Conservation (phyloP, 1,139 yeast species). For the Eremothecium gossypii region DNA sequence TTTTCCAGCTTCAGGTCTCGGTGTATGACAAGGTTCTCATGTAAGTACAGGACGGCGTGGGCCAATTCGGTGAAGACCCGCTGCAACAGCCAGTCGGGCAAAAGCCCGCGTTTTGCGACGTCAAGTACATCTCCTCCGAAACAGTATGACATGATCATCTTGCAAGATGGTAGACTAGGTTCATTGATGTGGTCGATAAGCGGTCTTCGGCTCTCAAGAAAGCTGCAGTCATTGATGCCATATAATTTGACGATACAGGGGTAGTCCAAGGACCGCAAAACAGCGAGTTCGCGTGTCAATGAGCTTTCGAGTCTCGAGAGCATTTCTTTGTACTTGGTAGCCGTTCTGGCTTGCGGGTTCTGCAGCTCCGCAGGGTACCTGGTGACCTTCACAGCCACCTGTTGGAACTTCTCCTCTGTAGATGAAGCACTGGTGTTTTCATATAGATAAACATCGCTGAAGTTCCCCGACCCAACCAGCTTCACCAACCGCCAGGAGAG, state of each 20-base stretch:
- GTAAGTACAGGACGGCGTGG: conserved; percentile 65
- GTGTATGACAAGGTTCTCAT: conserved; percentile 59
- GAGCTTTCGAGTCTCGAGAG: conserved; percentile 57
- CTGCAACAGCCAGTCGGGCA: conserved; percentile 42
- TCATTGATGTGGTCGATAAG: conserved; percentile 14
- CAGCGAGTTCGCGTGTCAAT: conserved; percentile 63
- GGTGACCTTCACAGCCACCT: conserved; percentile 33
- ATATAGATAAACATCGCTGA: conserved; percentile 48
- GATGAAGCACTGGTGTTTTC: conserved; percentile 19
- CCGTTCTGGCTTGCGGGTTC: conserved; percentile 12
- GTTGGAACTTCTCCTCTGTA: conserved; percentile 9
- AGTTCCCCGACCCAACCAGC: conserved; percentile 49
- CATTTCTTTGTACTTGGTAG: conserved; percentile 27
- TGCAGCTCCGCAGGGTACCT: conserved; percentile 23
- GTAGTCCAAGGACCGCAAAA: conserved; percentile 39
- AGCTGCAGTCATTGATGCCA: conserved; percentile 29
- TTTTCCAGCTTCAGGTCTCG: conserved; percentile 86
- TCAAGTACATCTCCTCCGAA: conserved; percentile 77
- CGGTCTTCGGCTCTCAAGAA: conserved; percentile 21
- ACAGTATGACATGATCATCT: conserved; percentile 66
- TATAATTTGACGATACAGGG: conserved; percentile 37
- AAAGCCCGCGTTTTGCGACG: conserved; percentile 39
- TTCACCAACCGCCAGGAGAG: conserved; percentile 27
- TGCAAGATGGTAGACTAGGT: conserved; percentile 27
- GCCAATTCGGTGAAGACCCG: conserved; percentile 63